Percentiles rank a stretch among this genome's conserved stretches.
phyloP scores from a whole-genome alignment of 345 rosid genomes.

The Chamaenerion angustifolium region DNA sequence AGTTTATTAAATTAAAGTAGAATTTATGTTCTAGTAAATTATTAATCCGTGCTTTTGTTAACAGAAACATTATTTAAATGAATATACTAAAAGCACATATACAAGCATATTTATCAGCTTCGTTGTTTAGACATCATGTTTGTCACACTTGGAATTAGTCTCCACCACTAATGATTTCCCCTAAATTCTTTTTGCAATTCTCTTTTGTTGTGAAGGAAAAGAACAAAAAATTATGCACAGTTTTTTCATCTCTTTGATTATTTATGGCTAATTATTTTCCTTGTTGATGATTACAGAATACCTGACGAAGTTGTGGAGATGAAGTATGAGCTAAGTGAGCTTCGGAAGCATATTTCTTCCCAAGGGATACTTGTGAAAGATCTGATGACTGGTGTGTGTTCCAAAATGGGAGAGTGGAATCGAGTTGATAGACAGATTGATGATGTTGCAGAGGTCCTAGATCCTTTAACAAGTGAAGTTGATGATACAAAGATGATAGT shows the following conservation, averaged over 20 bases:
- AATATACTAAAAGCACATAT: too few relatives aligned
- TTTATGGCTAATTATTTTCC: slow-evolving; percentile 1
- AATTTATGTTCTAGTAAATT: too few relatives aligned
- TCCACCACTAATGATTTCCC: too few relatives aligned
- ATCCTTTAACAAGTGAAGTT: slow-evolving; percentile 17
- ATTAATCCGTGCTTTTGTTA: too few relatives aligned
- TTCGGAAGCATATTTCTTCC: slow-evolving; percentile 74
- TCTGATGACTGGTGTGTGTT: slow-evolving; percentile 64
- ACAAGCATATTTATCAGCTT: too few relatives aligned
- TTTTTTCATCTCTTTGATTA: slow-evolving; percentile 1
- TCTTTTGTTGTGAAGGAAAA: too few relatives aligned
- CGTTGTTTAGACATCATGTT: too few relatives aligned
- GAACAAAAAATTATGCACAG: too few relatives aligned
- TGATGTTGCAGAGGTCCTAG: slow-evolving; percentile 25
- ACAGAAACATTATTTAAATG: too few relatives aligned
- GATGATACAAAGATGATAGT: slow-evolving; percentile 25
- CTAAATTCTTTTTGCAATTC: too few relatives aligned
- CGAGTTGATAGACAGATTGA: slow-evolving; percentile 18
- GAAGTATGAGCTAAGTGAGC: slow-evolving; percentile 83
- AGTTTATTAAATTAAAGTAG: too few relatives aligned
- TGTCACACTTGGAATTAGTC: too few relatives aligned
- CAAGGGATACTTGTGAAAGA: slow-evolving; percentile 83
- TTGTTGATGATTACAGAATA: slow-evolving; percentile 36
- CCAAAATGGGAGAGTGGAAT: slow-evolving; percentile 66
- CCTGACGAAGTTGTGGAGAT: slow-evolving; percentile 90